Conservation (phyloP, 805 yeast genomes). For the Candida koratica region DNA sequence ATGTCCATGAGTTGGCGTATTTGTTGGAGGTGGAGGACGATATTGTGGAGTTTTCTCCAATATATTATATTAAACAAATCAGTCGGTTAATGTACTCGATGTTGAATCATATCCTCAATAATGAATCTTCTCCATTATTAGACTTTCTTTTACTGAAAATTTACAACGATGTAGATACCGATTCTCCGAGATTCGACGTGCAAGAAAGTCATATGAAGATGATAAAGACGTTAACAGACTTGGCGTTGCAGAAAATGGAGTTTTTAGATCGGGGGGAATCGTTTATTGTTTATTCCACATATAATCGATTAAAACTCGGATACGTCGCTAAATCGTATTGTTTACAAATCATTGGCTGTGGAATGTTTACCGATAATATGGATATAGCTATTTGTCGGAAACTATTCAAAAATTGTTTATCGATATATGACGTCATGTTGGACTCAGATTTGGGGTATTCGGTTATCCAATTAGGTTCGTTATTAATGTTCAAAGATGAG, state of each 20-base stretch:
- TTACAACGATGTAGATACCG: constrained; percentile 19
- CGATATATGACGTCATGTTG: constrained; percentile 49
- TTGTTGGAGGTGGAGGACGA: constrained; percentile 23
- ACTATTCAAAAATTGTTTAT: constrained; percentile 49
- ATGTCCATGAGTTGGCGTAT: constrained; percentile 15
- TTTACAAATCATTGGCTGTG: constrained; percentile 60
- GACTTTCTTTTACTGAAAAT: constrained; percentile 26
- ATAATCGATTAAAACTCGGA: constrained; percentile 46
- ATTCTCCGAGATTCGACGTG: constrained; percentile 17
- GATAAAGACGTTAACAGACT: constrained; percentile 26
- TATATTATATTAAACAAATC: constrained; percentile 32
- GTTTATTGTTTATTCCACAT: constrained; percentile 51
- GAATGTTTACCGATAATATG: constrained; percentile 45
- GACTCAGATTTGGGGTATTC: constrained; percentile 50
- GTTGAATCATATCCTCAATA: constrained; percentile 26
- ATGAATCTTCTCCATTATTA: constrained; percentile 23
- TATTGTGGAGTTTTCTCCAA: constrained; percentile 30
- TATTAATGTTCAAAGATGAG: constrained; percentile 44
- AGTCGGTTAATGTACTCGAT: constrained; percentile 35
- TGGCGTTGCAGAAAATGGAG: constrained; percentile 38
- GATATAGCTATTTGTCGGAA: constrained; percentile 41
- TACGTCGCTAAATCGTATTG: constrained; percentile 51
- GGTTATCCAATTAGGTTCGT: constrained; percentile 53
- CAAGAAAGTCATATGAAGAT: constrained; percentile 23
- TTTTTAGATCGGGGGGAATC: constrained; percentile 55